phyloP scores from a whole-genome alignment of 1,284 basidiomycete species.

The Vanrija humicola region DNA sequence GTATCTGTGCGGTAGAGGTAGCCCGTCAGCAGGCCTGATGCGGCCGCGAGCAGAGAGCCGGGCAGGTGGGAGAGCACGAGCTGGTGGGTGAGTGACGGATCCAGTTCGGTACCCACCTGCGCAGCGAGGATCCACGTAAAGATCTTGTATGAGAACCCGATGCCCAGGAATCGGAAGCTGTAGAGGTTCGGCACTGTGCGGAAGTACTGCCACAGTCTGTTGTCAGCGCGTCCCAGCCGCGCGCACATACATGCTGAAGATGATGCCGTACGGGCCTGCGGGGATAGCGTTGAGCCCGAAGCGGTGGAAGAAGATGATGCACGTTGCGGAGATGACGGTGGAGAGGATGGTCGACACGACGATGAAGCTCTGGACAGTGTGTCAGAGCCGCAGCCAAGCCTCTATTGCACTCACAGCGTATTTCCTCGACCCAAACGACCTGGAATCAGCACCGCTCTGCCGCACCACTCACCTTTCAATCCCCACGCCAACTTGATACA shows the following conservation, averaged over 20 bases:
- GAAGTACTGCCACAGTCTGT: slow-evolving; percentile 71
- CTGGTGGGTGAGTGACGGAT: slow-evolving; percentile 54
- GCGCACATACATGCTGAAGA: slow-evolving; percentile 46
- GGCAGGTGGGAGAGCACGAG: slow-evolving; percentile 65
- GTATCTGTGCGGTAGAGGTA: slow-evolving; percentile 74
- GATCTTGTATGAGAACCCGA: slow-evolving; percentile 70
- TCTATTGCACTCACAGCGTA: slow-evolving; percentile 64
- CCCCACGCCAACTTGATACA: slow-evolving; percentile 68
- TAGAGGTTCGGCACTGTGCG: slow-evolving; percentile 72
- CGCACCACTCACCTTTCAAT: slow-evolving; percentile 60
- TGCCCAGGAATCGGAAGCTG: slow-evolving; percentile 66
- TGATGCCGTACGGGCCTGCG: slow-evolving; percentile 66
- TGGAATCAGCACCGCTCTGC: slow-evolving; percentile 12
- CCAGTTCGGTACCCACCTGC: too few relatives aligned
- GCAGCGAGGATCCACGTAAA: slow-evolving; percentile 64
- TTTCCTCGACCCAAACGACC: slow-evolving; percentile 76
- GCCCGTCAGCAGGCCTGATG: slow-evolving; percentile 66
- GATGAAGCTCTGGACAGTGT: slow-evolving; percentile 62
- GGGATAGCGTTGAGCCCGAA: slow-evolving; percentile 68
- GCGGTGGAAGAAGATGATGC: slow-evolving; percentile 61
- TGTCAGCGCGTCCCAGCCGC: slow-evolving; percentile 9
- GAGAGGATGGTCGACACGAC: slow-evolving; percentile 62
- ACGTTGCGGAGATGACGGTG: slow-evolving; percentile 63
- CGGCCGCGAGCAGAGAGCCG: slow-evolving; percentile 59
- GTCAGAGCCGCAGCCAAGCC: neutral